These are phyloP conservation scores for Penicillium sp. DNA, from an alignment of 2,329 filamentous ascomycete species.

Conservation along the genomic window DNA sequence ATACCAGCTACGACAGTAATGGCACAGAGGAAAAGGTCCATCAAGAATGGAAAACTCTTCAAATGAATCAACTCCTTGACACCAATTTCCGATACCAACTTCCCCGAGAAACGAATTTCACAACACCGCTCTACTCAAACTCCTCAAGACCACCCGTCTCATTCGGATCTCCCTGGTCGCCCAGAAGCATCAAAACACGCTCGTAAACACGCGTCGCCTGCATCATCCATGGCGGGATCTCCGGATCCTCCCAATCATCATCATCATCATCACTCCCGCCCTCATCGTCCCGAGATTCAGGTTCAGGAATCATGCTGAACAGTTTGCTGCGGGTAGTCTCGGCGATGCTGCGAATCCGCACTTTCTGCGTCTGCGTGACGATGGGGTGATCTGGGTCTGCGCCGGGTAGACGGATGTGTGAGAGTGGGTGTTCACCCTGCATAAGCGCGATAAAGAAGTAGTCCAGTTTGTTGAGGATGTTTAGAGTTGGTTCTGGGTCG, in stretches of 20 bases:
- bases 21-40: neutral
- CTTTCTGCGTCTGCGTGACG: constrained; percentile 79
- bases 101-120: neutral
- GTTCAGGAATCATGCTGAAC: constrained; percentile 14
- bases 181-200: constrained; percentile 73
- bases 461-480: constrained; percentile 76
- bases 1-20: neutral
- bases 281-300: neutral
- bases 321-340: constrained; percentile 65
- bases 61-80: neutral
- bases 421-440: constrained; percentile 67
- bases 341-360: constrained; percentile 79
- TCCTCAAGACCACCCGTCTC: neutral
- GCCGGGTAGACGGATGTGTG: constrained; percentile 68
- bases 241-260: constrained; percentile 5
- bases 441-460: constrained; percentile 79
- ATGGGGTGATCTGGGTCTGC: constrained; percentile 62
- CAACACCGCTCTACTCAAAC: neutral
- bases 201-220: constrained; percentile 79
- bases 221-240: constrained; percentile 57
- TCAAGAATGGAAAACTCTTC: neutral
- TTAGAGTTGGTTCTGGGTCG: constrained; percentile 69
- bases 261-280: neutral
- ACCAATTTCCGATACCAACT: neutral
- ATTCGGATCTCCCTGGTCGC: constrained; percentile 52